phyloP scores from a whole-genome alignment of 495 filamentous ascomycete genomes.

The Endocarpon pusillum region DNA sequence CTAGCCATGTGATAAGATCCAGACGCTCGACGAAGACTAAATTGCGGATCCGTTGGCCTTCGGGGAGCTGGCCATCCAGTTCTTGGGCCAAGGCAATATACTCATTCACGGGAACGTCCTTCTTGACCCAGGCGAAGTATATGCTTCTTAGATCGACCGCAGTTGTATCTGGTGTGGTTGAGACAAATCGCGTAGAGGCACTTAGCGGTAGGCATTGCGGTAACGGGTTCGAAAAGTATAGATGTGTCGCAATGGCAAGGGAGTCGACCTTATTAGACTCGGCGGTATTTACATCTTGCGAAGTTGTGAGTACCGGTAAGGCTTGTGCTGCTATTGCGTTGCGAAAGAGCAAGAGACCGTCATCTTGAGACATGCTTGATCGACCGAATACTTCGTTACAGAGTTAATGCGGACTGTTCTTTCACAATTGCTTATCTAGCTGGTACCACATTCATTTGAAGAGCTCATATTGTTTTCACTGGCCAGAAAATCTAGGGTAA shows the following conservation, averaged over 20 bases:
- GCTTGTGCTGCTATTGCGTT: conserved; percentile 52
- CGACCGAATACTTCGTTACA: background rate
- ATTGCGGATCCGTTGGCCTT: conserved; percentile 51
- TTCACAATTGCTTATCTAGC: too few relatives aligned
- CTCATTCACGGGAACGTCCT: conserved; percentile 68
- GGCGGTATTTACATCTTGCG: conserved; percentile 31
- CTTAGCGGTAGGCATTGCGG: conserved; percentile 55
- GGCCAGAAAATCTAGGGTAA: too few relatives aligned
- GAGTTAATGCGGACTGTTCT: too few relatives aligned
- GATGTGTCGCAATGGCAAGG: conserved; percentile 63
- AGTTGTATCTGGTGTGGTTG: conserved; percentile 35
- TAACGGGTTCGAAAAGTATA: conserved; percentile 51
- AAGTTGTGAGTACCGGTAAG: conserved; percentile 51
- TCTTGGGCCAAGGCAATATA: conserved; percentile 72
- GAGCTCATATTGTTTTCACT: too few relatives aligned
- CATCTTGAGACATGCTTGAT: conserved; percentile 15
- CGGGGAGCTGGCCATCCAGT: conserved; percentile 62
- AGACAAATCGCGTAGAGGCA: conserved; percentile 68
- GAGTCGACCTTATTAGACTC: conserved; percentile 28
- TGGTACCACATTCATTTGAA: too few relatives aligned
- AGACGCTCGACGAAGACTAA: conserved; percentile 78
- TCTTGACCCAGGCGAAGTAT: conserved; percentile 87
- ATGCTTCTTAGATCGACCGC: conserved; percentile 81
- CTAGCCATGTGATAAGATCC: conserved; percentile 81
- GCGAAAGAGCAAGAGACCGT: conserved; percentile 65